Percentiles rank a stretch among this genome's conserved stretches.
Evolutionary conservation across 2,329 filamentous ascomycete species (phyloP).

Genomic region (Exserohilum turcica): DNA sequence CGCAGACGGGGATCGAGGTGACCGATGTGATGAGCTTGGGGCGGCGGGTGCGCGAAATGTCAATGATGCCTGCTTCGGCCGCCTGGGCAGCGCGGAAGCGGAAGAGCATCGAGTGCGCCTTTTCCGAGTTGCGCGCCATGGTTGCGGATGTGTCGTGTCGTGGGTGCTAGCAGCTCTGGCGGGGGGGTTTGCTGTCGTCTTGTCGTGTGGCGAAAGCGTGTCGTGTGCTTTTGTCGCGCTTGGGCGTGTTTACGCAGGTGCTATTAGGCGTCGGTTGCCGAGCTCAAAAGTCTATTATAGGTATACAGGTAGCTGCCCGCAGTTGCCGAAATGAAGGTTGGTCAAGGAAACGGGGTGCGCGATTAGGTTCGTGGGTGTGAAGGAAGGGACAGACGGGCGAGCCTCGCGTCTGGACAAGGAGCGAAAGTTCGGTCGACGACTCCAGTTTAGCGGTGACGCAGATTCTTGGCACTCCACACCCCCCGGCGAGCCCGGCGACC

Average conservation of each 20-base stretch:
- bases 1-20: slow-evolving; percentile 81
- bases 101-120: slow-evolving; percentile 99
- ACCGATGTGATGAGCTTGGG: slow-evolving; percentile 91
- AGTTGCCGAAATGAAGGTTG: slow-evolving; percentile 30
- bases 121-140: slow-evolving; percentile 92
- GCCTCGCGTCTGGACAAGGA: slow-evolving; percentile 33
- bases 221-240: slow-evolving; percentile 16
- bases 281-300: slow-evolving; percentile 16
- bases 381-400: slow-evolving; percentile 10
- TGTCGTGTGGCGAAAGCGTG: not conserved
- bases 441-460: slow-evolving; percentile 26
- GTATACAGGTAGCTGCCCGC: slow-evolving; percentile 32
- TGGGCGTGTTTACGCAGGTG: slow-evolving; percentile 4
- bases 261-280: slow-evolving; percentile 12
- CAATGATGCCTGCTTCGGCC: slow-evolving; percentile 93
- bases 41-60: slow-evolving; percentile 84
- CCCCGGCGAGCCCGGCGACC: not conserved
- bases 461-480: slow-evolving; percentile 29
- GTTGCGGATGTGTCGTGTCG: slow-evolving; percentile 25
- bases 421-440: slow-evolving; percentile 40
- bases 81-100: slow-evolving; percentile 98
- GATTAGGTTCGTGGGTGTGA: slow-evolving; percentile 21
- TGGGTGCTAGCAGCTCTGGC: not conserved
- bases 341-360: slow-evolving; percentile 14
- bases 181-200: not conserved